Conservation (phyloP, 2,329 filamentous ascomycete species). For the Microcyclosporella mali region DNA sequence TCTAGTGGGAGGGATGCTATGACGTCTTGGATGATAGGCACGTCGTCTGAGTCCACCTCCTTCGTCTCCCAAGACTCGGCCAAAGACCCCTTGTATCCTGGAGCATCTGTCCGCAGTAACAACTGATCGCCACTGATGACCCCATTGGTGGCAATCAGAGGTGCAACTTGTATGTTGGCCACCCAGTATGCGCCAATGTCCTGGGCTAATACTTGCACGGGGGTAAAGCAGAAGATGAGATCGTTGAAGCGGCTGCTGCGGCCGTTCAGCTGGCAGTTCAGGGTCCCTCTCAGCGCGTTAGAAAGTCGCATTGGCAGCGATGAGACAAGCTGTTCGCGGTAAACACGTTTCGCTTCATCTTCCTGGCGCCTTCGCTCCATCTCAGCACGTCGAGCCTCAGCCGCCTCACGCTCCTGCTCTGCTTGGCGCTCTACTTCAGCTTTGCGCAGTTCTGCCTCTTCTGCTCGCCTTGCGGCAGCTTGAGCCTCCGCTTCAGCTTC, state of each 20-base stretch:
- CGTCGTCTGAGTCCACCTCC: slow-evolving; percentile 10
- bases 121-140: too few species aligned
- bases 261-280: too few species aligned
- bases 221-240: slow-evolving; percentile 20
- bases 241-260: slow-evolving; percentile 2
- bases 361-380: slow-evolving; percentile 14
- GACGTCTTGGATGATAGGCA: slow-evolving; percentile 9
- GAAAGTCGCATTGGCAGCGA: slow-evolving; percentile 21
- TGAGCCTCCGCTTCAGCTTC: slow-evolving; percentile 22
- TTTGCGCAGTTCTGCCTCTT: slow-evolving; percentile 14
- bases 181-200: slow-evolving; percentile 19
- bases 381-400: slow-evolving; percentile 12
- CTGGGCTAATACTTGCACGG: slow-evolving; percentile 20
- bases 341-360: slow-evolving; percentile 21
- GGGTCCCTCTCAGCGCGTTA: slow-evolving; percentile 17
- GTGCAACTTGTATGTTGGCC: slow-evolving; percentile 28
- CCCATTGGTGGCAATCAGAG: slow-evolving; percentile 24
- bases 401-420: slow-evolving; percentile 8
- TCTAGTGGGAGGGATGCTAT: slow-evolving; percentile 10
- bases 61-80: slow-evolving; percentile 21
- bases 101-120: slow-evolving; percentile 18
- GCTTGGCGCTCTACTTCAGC: slow-evolving; percentile 14
- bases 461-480: slow-evolving; percentile 17
- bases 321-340: slow-evolving; percentile 18
- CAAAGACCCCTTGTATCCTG: slow-evolving; percentile 19